Conservation (phyloP, 495 filamentous ascomycete species). For the Niebla homalea region DNA sequence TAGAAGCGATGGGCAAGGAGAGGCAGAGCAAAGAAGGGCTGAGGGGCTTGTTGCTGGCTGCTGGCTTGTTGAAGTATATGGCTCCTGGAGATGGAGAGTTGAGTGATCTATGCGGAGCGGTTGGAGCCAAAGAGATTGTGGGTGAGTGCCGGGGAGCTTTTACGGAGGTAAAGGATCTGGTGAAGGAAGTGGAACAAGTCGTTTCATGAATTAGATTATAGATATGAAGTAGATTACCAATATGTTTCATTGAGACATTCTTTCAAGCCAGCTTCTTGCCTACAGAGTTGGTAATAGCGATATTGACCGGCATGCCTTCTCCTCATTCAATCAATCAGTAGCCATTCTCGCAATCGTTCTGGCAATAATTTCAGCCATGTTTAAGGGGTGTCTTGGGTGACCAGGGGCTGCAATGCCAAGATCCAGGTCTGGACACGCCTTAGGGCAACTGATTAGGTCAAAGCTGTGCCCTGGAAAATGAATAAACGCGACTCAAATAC, state of each 20-base stretch:
- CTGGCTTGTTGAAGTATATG: constrained; percentile 63
- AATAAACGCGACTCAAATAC: too few species aligned
- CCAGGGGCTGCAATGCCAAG: too few species aligned
- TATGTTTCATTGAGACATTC: too few species aligned
- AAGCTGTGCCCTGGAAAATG: too few species aligned
- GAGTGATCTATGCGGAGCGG: constrained; percentile 55
- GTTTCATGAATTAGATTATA: neutral
- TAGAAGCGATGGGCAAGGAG: constrained; percentile 58
- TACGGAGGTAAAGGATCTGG: constrained; percentile 29
- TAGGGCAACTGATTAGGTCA: too few species aligned
- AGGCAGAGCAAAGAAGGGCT: constrained; percentile 51
- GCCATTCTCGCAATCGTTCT: too few species aligned
- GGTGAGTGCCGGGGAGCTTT: constrained; percentile 31
- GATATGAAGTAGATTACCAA: too few species aligned
- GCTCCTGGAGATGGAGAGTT: constrained; percentile 54
- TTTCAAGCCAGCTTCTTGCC: too few species aligned
- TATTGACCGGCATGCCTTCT: neutral
- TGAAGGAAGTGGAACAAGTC: constrained; percentile 40
- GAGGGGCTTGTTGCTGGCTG: constrained; percentile 54
- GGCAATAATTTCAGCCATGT: too few species aligned
- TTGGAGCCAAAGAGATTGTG: constrained; percentile 53
- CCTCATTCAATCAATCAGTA: neutral
- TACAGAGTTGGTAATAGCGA: too few species aligned
- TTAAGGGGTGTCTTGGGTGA: too few species aligned
- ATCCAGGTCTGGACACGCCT: too few species aligned